Evolutionary conservation across 495 filamentous ascomycete genomes (phyloP).

Genomic region (Lophiotrema nucula): DNA sequence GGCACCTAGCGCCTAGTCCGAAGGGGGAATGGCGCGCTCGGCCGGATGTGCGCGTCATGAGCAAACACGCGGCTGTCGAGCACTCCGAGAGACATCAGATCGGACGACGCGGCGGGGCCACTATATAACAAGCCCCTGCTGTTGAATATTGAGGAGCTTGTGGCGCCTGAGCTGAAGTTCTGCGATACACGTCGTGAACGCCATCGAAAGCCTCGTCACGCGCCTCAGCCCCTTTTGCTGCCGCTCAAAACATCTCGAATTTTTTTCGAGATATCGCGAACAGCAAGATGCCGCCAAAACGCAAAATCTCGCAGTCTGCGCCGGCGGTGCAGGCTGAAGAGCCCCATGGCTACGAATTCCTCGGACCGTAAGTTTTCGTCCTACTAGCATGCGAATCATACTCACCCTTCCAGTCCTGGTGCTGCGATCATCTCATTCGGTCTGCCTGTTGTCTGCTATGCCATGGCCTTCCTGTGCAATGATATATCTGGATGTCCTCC

Average conservation of each 20-base stretch:
- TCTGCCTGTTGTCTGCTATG: conserved; percentile 72
- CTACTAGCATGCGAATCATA: too few species aligned
- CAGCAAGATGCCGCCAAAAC: conserved; percentile 29
- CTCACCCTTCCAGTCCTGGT: conserved; percentile 77
- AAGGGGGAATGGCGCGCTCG: background rate
- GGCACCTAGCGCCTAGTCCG: conserved; percentile 2
- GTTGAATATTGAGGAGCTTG: background rate
- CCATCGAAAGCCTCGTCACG: too few species aligned
- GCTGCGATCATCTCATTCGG: conserved; percentile 71
- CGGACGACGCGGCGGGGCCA: too few species aligned
- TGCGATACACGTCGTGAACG: background rate
- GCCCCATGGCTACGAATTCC: conserved; percentile 71
- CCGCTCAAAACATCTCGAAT: background rate
- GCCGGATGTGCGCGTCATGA: conserved; percentile 6
- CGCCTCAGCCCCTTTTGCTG: background rate
- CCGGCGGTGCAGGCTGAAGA: conserved; percentile 1
- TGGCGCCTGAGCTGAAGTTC: background rate
- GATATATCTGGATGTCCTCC: conserved; percentile 88
- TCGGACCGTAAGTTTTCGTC: conserved; percentile 71
- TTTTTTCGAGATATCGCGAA: background rate
- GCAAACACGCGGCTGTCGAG: conserved; percentile 2
- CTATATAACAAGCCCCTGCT: too few species aligned
- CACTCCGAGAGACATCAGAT: background rate
- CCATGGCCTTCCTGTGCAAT: conserved; percentile 82
- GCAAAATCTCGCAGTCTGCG: conserved; percentile 18